Evolutionary conservation across 768 basidiomycete genomes (phyloP), one percentile per base, ranked within the genome.

Genomic region (Russula sp.): DNA sequence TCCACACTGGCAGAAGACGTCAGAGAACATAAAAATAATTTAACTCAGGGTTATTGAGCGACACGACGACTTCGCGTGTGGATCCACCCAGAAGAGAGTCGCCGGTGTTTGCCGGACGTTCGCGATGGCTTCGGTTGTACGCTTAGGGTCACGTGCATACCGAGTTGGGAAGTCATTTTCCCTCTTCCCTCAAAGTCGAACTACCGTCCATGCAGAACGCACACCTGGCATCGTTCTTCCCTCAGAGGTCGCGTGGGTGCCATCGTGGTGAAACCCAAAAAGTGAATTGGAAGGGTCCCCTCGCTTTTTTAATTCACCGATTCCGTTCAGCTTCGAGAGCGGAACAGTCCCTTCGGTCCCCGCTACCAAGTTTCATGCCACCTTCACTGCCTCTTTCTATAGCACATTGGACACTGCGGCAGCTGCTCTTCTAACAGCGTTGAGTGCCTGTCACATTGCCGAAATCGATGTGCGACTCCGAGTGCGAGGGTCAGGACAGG

Each of bases 121-220:
- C n/a, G n/a, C n/a, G n/a, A n/a, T n/a, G n/a, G n/a, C n/a, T n/a
- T n/a, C n/a, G n/a, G n/a, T n/a, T n/a, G n/a, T n/a, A n/a, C n/a
- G n/a, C n/a, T n/a, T n/a, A n/a, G n/a, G n/a, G n/a, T n/a, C n/a
- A n/a, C n/a, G n/a, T n/a, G n/a, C n/a, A n/a, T n/a, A n/a, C n/a
- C n/a, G n/a, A n/a, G n/a, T n/a, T n/a, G n/a, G n/a, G n/a, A n/a
- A n/a, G n/a, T n/a, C n/a, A n/a, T n/a, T n/a, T 1, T 91, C 90
- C 71, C 88, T 85, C 2, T 67, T 89, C 10, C 83, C 86, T 10
- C 83, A 85, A 26, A 88, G 85, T 63, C 89, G 90, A 2, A 85
- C 80, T 69, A 77, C 83, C n/a, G 78, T 89, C 57, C 80, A 85
- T 69, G 91, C 92, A 0, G 75, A 76, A 9, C 74, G n/a, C n/a